A percentile compares a stretch with the other conserved stretches of the same genome.
phyloP scores from a whole-genome alignment of 1,284 basidiomycete species.

The Hymenochaete sp. region DNA sequence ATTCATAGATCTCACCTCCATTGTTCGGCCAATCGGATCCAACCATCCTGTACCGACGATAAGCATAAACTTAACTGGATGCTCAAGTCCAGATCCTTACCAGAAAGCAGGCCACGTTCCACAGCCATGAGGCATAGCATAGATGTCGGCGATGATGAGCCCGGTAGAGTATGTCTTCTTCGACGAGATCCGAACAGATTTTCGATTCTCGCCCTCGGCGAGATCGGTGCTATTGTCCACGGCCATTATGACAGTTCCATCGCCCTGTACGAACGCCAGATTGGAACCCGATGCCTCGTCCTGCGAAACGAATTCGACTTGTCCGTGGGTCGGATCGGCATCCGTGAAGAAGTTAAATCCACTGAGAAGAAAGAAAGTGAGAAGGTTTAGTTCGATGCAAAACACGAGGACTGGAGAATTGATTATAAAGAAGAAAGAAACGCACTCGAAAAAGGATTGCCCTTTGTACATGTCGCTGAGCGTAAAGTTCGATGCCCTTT shows the following conservation, averaged over 20 bases:
- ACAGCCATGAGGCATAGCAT: slow-evolving; percentile 71
- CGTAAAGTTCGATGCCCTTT: slow-evolving; percentile 10
- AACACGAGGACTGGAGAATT: neutral
- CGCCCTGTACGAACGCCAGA: slow-evolving; percentile 50
- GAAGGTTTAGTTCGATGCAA: neutral
- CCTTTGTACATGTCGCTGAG: slow-evolving; percentile 23
- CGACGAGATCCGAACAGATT: slow-evolving; percentile 66
- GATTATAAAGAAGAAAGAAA: neutral
- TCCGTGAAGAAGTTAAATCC: slow-evolving; percentile 55
- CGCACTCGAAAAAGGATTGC: slow-evolving; percentile 25
- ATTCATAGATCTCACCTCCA: too few species aligned
- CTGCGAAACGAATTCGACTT: slow-evolving; percentile 45
- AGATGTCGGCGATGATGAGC: slow-evolving; percentile 73
- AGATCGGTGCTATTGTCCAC: slow-evolving; percentile 53
- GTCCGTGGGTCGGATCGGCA: slow-evolving; percentile 58
- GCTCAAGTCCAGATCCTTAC: too few species aligned
- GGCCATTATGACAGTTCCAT: slow-evolving; percentile 46
- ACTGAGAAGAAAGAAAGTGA: slow-evolving; percentile 27
- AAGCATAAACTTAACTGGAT: too few species aligned
- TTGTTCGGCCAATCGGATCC: slow-evolving; percentile 65
- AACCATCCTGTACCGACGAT: too few species aligned
- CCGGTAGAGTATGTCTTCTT: slow-evolving; percentile 60
- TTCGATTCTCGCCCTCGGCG: slow-evolving; percentile 43
- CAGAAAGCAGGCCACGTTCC: slow-evolving; percentile 74
- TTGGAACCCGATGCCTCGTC: slow-evolving; percentile 38